Evolutionary conservation across 257 asterid genomes (phyloP).

Genomic region (Nicotiana noctiflora): DNA sequence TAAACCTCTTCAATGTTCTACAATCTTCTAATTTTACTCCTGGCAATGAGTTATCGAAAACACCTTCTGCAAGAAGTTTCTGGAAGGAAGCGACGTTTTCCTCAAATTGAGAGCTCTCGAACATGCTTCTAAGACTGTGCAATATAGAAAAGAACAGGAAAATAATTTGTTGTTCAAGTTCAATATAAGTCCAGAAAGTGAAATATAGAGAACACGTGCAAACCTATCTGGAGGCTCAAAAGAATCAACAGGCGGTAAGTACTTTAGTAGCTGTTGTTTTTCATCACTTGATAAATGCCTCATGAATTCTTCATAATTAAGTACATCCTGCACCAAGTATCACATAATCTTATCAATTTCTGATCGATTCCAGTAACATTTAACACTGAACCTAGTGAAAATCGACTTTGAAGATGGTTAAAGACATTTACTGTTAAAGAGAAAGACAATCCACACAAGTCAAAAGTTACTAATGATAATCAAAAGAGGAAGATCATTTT

Average conservation of each 20-base stretch:
- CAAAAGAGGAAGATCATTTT: not conserved
- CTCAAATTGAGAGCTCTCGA: constrained; percentile 49
- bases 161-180: not conserved
- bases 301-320: constrained; percentile 41
- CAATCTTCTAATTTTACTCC: constrained; percentile 51
- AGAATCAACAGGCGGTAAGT: constrained; percentile 55
- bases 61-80: constrained; percentile 65
- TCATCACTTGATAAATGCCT: constrained; percentile 51
- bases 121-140: constrained; percentile 64
- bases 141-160: constrained; percentile 5
- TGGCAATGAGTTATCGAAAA: constrained; percentile 50
- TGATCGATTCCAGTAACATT: not conserved
- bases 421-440: not conserved
- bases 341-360: not conserved
- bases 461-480: not conserved
- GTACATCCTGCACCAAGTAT: constrained; percentile 44
- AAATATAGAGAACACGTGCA: constrained; percentile 4
- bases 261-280: constrained; percentile 48
- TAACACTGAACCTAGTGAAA: not conserved
- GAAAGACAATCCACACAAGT: not conserved
- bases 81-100: constrained; percentile 61
- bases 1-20: constrained; percentile 42
- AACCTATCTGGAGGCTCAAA: constrained; percentile 48
- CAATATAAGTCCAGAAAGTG: not conserved
- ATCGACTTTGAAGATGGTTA: not conserved